Conservation (phyloP, 2,329 filamentous ascomycete genomes). For the Neopestalotiopsis sp. region DNA sequence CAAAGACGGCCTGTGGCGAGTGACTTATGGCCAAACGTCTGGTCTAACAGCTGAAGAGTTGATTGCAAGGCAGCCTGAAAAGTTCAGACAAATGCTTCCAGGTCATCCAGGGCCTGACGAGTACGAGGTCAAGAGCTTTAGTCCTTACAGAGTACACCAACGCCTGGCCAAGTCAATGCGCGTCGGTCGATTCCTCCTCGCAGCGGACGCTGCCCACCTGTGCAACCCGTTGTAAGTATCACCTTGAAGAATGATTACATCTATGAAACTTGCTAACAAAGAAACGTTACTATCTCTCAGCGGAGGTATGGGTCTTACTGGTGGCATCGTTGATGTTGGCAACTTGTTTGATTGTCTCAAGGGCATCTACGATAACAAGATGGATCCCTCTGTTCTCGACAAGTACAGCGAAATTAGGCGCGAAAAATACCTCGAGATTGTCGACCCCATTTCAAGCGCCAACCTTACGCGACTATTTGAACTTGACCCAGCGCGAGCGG, state of each 20-base stretch:
- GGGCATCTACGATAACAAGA: slow-evolving; percentile 44
- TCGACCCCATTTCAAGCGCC: slow-evolving; percentile 10
- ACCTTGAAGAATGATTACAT: no score
- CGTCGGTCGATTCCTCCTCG: slow-evolving; percentile 52
- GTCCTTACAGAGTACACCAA: slow-evolving; percentile 57
- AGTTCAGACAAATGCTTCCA: slow-evolving; percentile 54
- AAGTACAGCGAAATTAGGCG: slow-evolving; percentile 46
- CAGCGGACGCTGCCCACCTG: slow-evolving; percentile 58
- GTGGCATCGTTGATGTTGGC: slow-evolving; percentile 54
- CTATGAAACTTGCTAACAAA: background rate
- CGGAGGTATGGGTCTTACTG: slow-evolving; percentile 55
- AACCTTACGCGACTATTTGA: slow-evolving; percentile 14
- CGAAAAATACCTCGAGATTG: slow-evolving; percentile 36
- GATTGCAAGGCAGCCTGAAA: slow-evolving; percentile 47
- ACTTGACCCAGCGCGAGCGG: background rate
- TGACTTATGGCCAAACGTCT: slow-evolving; percentile 56
- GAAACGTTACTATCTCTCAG: slow-evolving; percentile 22
- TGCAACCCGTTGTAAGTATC: slow-evolving; percentile 54
- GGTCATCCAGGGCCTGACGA: slow-evolving; percentile 54
- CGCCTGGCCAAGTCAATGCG: slow-evolving; percentile 53
- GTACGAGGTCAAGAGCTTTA: slow-evolving; percentile 54
- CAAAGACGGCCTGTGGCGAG: slow-evolving; percentile 55
- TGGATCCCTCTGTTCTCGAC: slow-evolving; percentile 47
- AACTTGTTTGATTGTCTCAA: slow-evolving; percentile 53
- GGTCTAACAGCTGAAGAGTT: slow-evolving; percentile 49